Conservation (phyloP, 1,284 basidiomycete species). For the Apiotrichum domesticum region DNA sequence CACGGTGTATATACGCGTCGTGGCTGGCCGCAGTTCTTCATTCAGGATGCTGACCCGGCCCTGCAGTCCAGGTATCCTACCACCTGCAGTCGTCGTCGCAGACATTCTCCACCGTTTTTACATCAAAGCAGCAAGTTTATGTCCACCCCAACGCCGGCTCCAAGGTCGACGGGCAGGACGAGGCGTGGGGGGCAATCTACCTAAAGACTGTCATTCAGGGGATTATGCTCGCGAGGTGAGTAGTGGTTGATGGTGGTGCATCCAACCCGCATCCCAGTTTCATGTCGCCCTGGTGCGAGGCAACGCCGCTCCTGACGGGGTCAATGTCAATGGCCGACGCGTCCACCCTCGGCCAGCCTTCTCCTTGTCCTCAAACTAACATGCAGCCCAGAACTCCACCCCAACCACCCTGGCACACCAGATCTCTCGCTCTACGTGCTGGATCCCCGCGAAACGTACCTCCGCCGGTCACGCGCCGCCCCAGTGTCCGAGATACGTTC, state of each 20-base stretch:
- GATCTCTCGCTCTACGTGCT: slow-evolving; percentile 43
- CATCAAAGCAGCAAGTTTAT: slow-evolving; percentile 38
- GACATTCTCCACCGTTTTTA: slow-evolving; percentile 34
- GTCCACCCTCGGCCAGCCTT: not conserved
- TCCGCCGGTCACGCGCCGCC: slow-evolving; percentile 28
- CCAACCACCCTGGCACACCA: slow-evolving; percentile 23
- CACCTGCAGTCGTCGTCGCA: slow-evolving; percentile 35
- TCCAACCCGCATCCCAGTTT: no score
- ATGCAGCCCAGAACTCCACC: slow-evolving; percentile 41
- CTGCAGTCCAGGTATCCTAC: slow-evolving; percentile 37
- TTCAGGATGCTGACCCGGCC: not conserved
- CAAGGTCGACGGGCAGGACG: slow-evolving; percentile 22
- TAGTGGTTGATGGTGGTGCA: not conserved
- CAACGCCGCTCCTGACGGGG: no score
- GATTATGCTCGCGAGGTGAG: slow-evolving; percentile 40
- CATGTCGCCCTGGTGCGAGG: no score
- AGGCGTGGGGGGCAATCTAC: slow-evolving; percentile 42
- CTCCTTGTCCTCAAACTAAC: not conserved
- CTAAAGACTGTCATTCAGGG: slow-evolving; percentile 42
- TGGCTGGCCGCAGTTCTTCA: no score
- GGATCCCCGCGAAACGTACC: slow-evolving; percentile 41
- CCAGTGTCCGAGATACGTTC: slow-evolving; percentile 10
- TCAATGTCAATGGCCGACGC: not conserved
- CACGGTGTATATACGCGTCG: slow-evolving; percentile 1
- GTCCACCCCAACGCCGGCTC: slow-evolving; percentile 33